A percentile compares a stretch with the other conserved stretches of the same genome.
phyloP scores from a whole-genome alignment of 2,329 filamentous ascomycete species.

The Aspergillus sp. region DNA sequence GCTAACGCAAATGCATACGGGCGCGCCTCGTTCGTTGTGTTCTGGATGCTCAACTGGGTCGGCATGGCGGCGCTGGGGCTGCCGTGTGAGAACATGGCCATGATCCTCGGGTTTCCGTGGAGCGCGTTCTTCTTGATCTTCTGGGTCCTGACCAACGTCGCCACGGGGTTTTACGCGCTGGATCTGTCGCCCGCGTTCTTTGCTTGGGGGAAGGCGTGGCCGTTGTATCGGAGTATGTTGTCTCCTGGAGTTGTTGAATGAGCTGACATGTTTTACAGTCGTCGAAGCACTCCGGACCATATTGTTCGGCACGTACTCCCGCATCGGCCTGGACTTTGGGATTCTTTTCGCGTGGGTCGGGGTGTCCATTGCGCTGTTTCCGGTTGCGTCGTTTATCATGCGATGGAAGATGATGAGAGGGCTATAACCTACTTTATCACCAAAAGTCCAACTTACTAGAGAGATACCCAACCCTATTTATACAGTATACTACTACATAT shows the following conservation, averaged over 20 bases:
- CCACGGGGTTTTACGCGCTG: slow-evolving; percentile 51
- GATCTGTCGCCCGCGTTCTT: slow-evolving; percentile 52
- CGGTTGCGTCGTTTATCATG: slow-evolving; percentile 22
- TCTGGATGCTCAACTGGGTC: slow-evolving; percentile 55
- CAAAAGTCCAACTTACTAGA: too few relatives aligned
- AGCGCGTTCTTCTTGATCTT: slow-evolving; percentile 56
- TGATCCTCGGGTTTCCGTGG: slow-evolving; percentile 54
- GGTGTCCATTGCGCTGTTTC: slow-evolving; percentile 18
- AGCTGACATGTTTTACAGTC: slow-evolving; percentile 26
- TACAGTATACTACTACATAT: neutral
- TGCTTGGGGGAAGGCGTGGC: slow-evolving; percentile 55
- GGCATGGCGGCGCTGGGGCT: slow-evolving; percentile 56
- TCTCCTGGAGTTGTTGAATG: slow-evolving; percentile 1
- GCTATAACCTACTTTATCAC: slow-evolving; percentile 2
- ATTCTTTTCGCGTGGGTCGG: slow-evolving; percentile 49
- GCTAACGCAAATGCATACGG: slow-evolving; percentile 48
- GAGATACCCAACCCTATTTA: slow-evolving; percentile 1
- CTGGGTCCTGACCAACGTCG: slow-evolving; percentile 58
- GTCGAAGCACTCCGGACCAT: slow-evolving; percentile 53
- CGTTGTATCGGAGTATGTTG: slow-evolving; percentile 47
- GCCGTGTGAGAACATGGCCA: slow-evolving; percentile 56
- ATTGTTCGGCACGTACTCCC: slow-evolving; percentile 50
- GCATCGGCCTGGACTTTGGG: slow-evolving; percentile 53
- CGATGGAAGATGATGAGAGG: slow-evolving; percentile 23
- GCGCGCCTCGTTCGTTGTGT: slow-evolving; percentile 50